Conservation (phyloP, 1,139 yeast species). For the Sugiyamaella xylanicola region DNA sequence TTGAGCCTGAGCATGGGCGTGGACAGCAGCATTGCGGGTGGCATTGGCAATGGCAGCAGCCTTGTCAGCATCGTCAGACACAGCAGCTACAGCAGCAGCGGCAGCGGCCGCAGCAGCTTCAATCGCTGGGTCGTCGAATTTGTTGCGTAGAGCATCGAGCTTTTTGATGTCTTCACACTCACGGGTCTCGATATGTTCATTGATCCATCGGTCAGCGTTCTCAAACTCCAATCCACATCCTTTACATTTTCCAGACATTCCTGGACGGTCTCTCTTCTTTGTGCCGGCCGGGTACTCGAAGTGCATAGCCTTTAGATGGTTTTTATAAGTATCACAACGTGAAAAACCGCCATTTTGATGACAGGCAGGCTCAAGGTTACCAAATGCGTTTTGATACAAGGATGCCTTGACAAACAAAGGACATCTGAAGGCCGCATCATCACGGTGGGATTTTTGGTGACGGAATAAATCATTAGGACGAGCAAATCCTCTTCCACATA, state of each 20-base stretch:
- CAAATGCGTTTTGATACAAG: slow-evolving; percentile 17
- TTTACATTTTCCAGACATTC: slow-evolving; percentile 72
- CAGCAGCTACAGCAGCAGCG: slow-evolving; percentile 19
- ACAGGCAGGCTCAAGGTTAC: slow-evolving; percentile 45
- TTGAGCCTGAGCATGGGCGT: neutral
- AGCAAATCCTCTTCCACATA: slow-evolving; percentile 83
- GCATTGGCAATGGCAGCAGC: slow-evolving; percentile 12
- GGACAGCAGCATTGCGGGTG: slow-evolving; percentile 3
- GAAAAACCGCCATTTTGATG: slow-evolving; percentile 84
- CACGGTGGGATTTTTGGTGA: slow-evolving; percentile 74
- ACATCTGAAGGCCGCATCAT: slow-evolving; percentile 42
- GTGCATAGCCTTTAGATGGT: slow-evolving; percentile 86
- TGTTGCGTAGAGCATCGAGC: slow-evolving; percentile 20
- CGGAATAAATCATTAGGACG: slow-evolving; percentile 83
- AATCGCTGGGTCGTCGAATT: slow-evolving; percentile 11
- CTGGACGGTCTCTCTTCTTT: slow-evolving; percentile 69
- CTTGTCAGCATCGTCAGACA: slow-evolving; percentile 1
- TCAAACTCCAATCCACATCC: slow-evolving; percentile 67
- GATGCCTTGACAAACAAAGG: slow-evolving; percentile 37
- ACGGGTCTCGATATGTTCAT: slow-evolving; percentile 62
- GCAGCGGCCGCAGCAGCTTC: slow-evolving; percentile 18
- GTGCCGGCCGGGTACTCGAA: slow-evolving; percentile 89
- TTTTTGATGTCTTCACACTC: slow-evolving; percentile 34
- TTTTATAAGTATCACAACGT: slow-evolving; percentile 88
- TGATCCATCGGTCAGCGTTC: slow-evolving; percentile 79